Conservation (phyloP, 306 rosid species). For the Cucumis sativus region Cucumber_9930_V3 NC_026659.2:5472501-5473000, state of each 20-base stretch:
- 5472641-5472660: background rate
- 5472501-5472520: background rate
- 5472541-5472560: background rate
- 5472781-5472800: background rate
- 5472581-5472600: background rate
- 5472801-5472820: background rate
- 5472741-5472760: background rate
- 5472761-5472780: background rate
- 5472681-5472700: background rate
- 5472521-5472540: background rate
- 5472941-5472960: background rate
- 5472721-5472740: background rate
- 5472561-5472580: background rate
- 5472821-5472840: background rate
- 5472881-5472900: too few relatives aligned
- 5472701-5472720: background rate
- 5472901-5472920: too few relatives aligned
- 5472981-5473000: background rate
- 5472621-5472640: background rate
- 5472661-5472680: background rate
- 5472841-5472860: background rate
- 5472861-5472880: background rate
- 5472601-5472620: background rate
- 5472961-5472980: background rate
- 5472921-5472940: too few relatives aligned